phyloP scores from a whole-genome alignment of 2,329 filamentous ascomycete genomes.

The Penicillium crustosum region DNA sequence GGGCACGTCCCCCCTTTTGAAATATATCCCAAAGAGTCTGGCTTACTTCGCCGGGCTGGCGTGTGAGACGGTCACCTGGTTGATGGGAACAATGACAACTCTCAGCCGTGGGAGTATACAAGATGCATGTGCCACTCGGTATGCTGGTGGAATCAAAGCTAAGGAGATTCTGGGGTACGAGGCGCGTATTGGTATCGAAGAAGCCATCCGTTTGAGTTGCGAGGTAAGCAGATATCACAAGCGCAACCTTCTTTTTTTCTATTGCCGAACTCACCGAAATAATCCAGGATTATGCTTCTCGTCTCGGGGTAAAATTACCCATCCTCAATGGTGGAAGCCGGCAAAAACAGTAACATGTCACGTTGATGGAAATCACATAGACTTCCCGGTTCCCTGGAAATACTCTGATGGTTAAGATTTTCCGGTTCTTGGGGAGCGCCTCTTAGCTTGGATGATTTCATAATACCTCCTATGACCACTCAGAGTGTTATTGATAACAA shows the following conservation, averaged over 20 bases:
- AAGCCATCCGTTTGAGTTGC: constrained; percentile 53
- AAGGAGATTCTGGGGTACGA: constrained; percentile 54
- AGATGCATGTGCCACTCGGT: constrained; percentile 55
- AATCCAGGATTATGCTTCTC: constrained; percentile 36
- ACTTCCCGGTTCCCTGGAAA: constrained; percentile 10
- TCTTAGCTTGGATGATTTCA: constrained; percentile 5
- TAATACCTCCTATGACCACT: constrained; percentile 5
- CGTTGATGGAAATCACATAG: constrained; percentile 13
- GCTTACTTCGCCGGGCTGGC: constrained; percentile 51
- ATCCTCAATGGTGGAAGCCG: neutral
- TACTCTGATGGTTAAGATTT: constrained; percentile 10
- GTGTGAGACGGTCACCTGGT: constrained; percentile 51
- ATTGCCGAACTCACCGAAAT: neutral
- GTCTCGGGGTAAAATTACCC: constrained; percentile 28
- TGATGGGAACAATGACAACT: constrained; percentile 46
- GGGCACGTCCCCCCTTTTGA: constrained; percentile 50
- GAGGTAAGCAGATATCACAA: constrained; percentile 37
- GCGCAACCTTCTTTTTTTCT: neutral
- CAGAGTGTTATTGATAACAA: constrained; percentile 6
- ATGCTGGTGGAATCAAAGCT: constrained; percentile 55
- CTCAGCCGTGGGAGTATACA: constrained; percentile 56
- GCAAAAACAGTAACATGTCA: neutral
- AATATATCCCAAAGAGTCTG: constrained; percentile 50
- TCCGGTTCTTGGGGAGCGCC: constrained; percentile 9
- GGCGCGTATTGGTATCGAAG: constrained; percentile 51